Percentiles rank a stretch among this genome's conserved stretches.
These are phyloP conservation scores for Knoxdaviesia proteae DNA, from an alignment of 2,329 filamentous ascomycete genomes.

Conservation along the genomic window DNA sequence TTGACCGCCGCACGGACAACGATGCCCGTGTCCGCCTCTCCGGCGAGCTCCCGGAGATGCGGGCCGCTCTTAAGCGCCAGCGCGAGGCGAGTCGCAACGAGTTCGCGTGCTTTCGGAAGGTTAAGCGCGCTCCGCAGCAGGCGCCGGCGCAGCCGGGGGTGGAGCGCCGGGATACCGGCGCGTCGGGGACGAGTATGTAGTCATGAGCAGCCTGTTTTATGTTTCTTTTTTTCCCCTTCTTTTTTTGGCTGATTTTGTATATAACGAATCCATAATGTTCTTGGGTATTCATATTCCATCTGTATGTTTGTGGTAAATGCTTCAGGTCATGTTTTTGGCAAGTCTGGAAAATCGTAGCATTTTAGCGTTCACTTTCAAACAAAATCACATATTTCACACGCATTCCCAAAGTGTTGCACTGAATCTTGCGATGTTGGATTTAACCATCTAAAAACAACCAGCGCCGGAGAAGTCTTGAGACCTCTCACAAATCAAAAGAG, in stretches of 20 bases:
- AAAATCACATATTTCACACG: no score
- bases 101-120: conserved; percentile 67
- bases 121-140: conserved; percentile 18
- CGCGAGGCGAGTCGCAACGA: conserved; percentile 66
- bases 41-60: conserved; percentile 75
- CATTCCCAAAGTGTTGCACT: no score
- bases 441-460: no score
- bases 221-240: not conserved
- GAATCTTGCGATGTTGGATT: no score
- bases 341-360: no score
- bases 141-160: conserved; percentile 1
- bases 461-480: no score
- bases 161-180: conserved; percentile 4
- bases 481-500: no score
- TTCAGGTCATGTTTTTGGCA: no score
- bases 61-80: conserved; percentile 64
- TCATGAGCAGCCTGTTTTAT: not conserved
- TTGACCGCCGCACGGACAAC: conserved; percentile 78
- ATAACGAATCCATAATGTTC: not conserved
- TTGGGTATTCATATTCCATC: no score
- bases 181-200: not conserved
- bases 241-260: not conserved
- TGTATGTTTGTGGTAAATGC: no score
- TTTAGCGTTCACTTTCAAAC: no score
- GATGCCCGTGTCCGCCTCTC: conserved; percentile 63